Conservation (phyloP, 495 filamentous ascomycete genomes). For the Penicillium arizonense region DNA sequence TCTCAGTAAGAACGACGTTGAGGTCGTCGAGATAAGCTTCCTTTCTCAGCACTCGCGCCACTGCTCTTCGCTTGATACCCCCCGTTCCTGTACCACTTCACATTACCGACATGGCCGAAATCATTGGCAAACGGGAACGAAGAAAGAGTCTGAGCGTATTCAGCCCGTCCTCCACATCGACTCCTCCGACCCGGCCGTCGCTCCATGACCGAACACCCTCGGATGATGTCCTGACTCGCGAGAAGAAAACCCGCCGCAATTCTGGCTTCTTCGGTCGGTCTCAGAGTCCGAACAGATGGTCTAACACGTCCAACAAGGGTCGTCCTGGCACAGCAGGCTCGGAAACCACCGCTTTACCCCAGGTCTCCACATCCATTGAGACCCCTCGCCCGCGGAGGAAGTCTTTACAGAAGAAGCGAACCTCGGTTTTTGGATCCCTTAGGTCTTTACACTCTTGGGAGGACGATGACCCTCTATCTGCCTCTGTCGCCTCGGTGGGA, state of each 20-base stretch:
- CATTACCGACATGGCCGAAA: constrained; percentile 39
- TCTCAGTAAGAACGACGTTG: constrained; percentile 31
- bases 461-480: constrained; percentile 45
- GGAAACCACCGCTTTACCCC: constrained; percentile 21
- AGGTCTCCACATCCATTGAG: constrained; percentile 26
- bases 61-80: constrained; percentile 7
- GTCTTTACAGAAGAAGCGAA: constrained; percentile 48
- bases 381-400: constrained; percentile 37
- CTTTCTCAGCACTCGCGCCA: constrained; percentile 15
- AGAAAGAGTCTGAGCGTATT: constrained; percentile 47
- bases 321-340: constrained; percentile 34
- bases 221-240: constrained; percentile 33
- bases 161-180: constrained; percentile 29
- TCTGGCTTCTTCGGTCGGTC: constrained; percentile 44
- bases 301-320: constrained; percentile 19
- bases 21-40: constrained; percentile 31
- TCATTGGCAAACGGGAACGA: constrained; percentile 37
- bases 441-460: constrained; percentile 51
- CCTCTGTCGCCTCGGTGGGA: constrained; percentile 32
- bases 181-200: constrained; percentile 18
- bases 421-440: constrained; percentile 58
- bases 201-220: constrained; percentile 39
- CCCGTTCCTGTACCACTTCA: constrained; percentile 3
- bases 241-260: constrained; percentile 43
- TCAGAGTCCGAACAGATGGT: constrained; percentile 19